phyloP scores from a whole-genome alignment of 768 basidiomycete species.

The Serendipita sp. region DNA sequence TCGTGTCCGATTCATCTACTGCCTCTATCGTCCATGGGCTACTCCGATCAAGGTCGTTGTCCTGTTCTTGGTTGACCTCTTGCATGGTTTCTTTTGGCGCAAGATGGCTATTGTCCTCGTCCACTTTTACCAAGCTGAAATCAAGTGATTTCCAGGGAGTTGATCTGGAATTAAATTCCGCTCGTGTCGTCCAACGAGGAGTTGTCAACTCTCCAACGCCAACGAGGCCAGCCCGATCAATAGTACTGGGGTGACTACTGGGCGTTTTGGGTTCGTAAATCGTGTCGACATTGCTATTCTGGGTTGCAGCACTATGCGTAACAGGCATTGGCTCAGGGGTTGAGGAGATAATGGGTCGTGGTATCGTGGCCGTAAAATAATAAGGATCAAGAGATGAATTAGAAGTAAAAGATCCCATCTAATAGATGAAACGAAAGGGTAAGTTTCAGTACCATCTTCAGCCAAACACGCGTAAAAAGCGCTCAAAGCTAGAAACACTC shows the following conservation, averaged over 20 bases:
- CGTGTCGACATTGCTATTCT: conserved; percentile 4
- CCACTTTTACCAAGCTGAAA: conserved; percentile 16
- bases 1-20: conserved; percentile 55
- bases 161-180: conserved; percentile 14
- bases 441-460: conserved; percentile 5
- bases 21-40: conserved; percentile 86
- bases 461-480: not conserved
- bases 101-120: conserved; percentile 21
- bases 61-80: conserved; percentile 18
- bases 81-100: conserved; percentile 12
- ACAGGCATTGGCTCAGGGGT: conserved; percentile 2
- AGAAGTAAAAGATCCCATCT: not conserved
- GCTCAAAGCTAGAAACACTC: not conserved
- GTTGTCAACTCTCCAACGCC: conserved; percentile 94
- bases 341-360: conserved; percentile 7
- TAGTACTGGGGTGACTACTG: conserved; percentile 54
- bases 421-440: not conserved
- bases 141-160: conserved; percentile 4
- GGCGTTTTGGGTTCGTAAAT: conserved; percentile 48
- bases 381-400: not conserved
- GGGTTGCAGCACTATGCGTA: not conserved
- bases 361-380: conserved; percentile 4
- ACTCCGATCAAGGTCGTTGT: conserved; percentile 42
- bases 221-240: conserved; percentile 74
- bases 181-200: conserved; percentile 71